Conservation (phyloP, 2,329 filamentous ascomycete species). For the Fusarium euwallaceae region DNA sequence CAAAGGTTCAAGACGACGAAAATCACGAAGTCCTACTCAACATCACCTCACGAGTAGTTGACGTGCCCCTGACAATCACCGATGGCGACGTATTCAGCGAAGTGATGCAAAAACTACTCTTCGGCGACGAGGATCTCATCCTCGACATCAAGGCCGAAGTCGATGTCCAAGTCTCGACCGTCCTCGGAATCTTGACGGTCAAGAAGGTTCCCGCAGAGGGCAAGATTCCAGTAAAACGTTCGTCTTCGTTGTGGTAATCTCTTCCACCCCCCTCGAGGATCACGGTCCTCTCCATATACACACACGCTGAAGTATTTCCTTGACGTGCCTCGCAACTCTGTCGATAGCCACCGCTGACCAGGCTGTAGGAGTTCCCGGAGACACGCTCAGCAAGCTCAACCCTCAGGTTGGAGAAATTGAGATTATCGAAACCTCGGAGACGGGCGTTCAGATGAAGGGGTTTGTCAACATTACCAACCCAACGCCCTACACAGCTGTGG, state of each 20-base stretch:
- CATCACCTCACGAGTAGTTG: slow-evolving; percentile 80
- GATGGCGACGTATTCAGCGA: slow-evolving; percentile 83
- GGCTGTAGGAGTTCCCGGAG: slow-evolving; percentile 69
- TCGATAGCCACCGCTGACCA: slow-evolving; percentile 51
- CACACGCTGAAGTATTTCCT: slow-evolving; percentile 48
- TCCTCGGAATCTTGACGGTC: slow-evolving; percentile 83
- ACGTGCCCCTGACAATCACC: slow-evolving; percentile 86
- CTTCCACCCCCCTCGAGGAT: slow-evolving; percentile 45
- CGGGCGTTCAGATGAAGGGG: slow-evolving; percentile 78
- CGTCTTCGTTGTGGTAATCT: slow-evolving; percentile 69
- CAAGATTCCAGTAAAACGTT: slow-evolving; percentile 92
- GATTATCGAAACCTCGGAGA: slow-evolving; percentile 78
- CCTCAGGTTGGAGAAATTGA: slow-evolving; percentile 79
- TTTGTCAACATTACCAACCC: slow-evolving; percentile 90
- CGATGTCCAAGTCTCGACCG: slow-evolving; percentile 85
- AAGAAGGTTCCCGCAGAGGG: slow-evolving; percentile 89
- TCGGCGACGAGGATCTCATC: slow-evolving; percentile 76
- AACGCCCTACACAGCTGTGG: slow-evolving; percentile 82
- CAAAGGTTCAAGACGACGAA: slow-evolving; percentile 68
- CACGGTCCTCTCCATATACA: slow-evolving; percentile 35
- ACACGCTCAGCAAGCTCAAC: slow-evolving; percentile 60
- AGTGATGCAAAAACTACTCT: slow-evolving; percentile 84
- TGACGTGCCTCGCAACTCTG: slow-evolving; percentile 43
- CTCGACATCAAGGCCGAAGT: slow-evolving; percentile 84
- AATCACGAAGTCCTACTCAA: slow-evolving; percentile 73